phyloP scores from a whole-genome alignment of 805 yeast genomes.

The Candida broadrunensis region DNA sequence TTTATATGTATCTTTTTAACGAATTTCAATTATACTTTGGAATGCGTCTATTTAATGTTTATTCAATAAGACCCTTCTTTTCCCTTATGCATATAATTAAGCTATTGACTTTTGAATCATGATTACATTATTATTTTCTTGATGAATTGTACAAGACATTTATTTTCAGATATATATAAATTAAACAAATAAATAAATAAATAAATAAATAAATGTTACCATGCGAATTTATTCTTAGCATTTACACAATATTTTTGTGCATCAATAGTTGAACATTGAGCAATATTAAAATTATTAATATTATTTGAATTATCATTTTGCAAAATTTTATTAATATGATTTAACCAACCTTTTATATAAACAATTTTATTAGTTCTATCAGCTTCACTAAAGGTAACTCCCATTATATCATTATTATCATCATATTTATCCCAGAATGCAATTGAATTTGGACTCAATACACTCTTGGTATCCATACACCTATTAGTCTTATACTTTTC shows the following conservation, averaged over 20 bases:
- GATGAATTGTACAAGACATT: too few relatives aligned
- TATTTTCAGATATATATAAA: too few relatives aligned
- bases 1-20: too few relatives aligned
- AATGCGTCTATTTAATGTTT: too few relatives aligned
- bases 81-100: too few relatives aligned
- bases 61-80: too few relatives aligned
- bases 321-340: slow-evolving; percentile 9
- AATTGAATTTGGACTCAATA: slow-evolving; percentile 31
- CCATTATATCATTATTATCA: slow-evolving; percentile 9
- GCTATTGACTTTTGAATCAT: too few relatives aligned
- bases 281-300: not conserved
- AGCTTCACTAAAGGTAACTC: slow-evolving; percentile 25
- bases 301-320: slow-evolving; percentile 1
- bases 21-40: too few relatives aligned
- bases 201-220: too few relatives aligned
- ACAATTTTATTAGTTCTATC: slow-evolving; percentile 25
- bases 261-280: too few relatives aligned
- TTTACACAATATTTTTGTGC: slow-evolving; percentile 6
- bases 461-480: slow-evolving; percentile 19
- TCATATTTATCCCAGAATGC: slow-evolving; percentile 20
- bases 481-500: not conserved
- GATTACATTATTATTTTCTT: too few relatives aligned
- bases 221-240: slow-evolving; percentile 1
- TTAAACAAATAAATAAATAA: too few relatives aligned
- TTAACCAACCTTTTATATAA: slow-evolving; percentile 22